Base-by-base conservation (phyloP, 176 grass and related monocot genomes). In the Triticum aestivum region DNA sequence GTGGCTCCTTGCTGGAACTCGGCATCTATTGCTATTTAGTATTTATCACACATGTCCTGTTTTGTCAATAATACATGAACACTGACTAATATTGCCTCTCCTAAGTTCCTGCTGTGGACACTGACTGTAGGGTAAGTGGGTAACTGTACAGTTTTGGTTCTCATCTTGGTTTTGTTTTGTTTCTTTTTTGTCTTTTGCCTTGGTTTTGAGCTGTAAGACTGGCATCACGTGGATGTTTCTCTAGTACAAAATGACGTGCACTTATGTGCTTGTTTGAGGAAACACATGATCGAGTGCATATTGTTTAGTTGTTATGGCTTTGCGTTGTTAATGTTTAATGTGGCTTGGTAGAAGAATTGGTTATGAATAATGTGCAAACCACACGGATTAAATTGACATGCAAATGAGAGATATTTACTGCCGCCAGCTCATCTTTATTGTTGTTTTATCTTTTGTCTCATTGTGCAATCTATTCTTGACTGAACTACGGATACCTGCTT, bases 401-500 rank as follows among this genome's bases (percentile, higher is more conserved):
- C n/a, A 17, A 74, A 30, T 72, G 38, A 78, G 37, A 38, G 17
- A 62, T n/a, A 37, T 68, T 73, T 70, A 69, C 23, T 41, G 23
- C 26, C 39, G 24, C 20, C 18, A 77, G 73, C 24, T 75, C 73
- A 75, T 1, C 1, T 2, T 15, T 70, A 29, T 71, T 61, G 33
- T 34, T 33, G 63, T 79, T 83, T 35, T 61, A 41, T 90, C 5
- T 85, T 75, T 37, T 0, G 35, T 62, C 80, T 59, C 27, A 76
- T 85, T 77, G 34, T 69, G 61, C 35, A 45, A 41, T 73, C 26
- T 68, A 84, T 86, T 83, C 15, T 71, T 89, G 27, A 80, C n/a
- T 39, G 29, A 89, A 42, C 23, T 59, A 83, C 47, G 35, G 3
- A 3, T 77, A 61, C 65, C 26, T 87, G 39, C 61, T 80, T 92